Evolutionary conservation across 2,329 filamentous ascomycete genomes (phyloP), one percentile per base, ranked within the genome.

Genomic region (Magnaporthiopsis incrustans): DNA sequence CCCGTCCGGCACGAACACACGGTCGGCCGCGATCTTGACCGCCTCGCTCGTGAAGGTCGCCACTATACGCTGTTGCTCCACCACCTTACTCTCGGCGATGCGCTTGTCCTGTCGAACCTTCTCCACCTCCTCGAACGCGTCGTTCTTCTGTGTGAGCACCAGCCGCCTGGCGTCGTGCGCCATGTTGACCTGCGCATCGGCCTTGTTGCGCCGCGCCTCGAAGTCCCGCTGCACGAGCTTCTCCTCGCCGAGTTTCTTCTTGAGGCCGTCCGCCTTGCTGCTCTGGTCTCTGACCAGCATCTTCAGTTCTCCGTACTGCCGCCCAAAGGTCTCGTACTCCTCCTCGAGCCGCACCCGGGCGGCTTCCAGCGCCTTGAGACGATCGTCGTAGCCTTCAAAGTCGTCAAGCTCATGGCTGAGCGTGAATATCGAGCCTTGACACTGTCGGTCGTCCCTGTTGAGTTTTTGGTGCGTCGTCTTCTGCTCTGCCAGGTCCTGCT

Each of bases 301-400:
- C 35, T 67, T 75, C 68, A 85, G 75, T 63, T 79, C 77, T 26
- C 82, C 85, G 67, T 83, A 88, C 65, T 86, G 81, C 15, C 76
- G 71, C 71, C 86, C 82, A 32, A 83, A 78, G 60, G 82, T 78
- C 1, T 81, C 76, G 27, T 77, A 71, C 57, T 77, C 71, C 15
- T 76, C 74, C 66, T 81, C 73, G 3, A 74, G 73, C 10, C 87
- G 84, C 64, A 79, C 75, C 1, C 96, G 80, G 60, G 85, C 78
- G 22, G 78, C 74, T 64, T 82, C 82, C 2, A 92, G 77, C 15
- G 77, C 77, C 59, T 86, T 82, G 1, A 94, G 77, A 63, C 82
- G 81, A 61, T 85, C 87, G 71, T 92, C 91, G 64, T 86, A 85
- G 3, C 89, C 88, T 66, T 90, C 83, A 60, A 85, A 84, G 32